Evolutionary conservation across 768 basidiomycete genomes (phyloP).

Genomic region (Mrakia gelida): DNA sequence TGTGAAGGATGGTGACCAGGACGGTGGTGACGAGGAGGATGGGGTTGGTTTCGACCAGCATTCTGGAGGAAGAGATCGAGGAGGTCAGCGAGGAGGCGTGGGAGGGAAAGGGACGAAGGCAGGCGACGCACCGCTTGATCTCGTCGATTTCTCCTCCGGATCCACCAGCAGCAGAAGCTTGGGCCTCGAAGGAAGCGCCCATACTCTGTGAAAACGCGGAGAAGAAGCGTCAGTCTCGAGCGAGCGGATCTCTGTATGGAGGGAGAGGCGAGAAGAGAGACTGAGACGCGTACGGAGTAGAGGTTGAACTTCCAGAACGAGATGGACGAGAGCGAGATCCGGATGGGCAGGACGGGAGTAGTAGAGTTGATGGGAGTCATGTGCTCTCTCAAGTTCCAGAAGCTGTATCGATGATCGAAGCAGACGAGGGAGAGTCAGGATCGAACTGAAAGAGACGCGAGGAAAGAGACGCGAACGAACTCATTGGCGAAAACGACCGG

Average conservation of each 20-base stretch:
- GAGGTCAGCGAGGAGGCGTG: slow-evolving; percentile 53
- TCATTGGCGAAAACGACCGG: slow-evolving; percentile 91
- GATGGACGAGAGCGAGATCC: slow-evolving; percentile 78
- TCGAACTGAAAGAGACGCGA: neutral
- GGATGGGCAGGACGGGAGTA: slow-evolving; percentile 69
- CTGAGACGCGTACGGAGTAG: slow-evolving; percentile 44
- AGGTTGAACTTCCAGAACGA: slow-evolving; percentile 65
- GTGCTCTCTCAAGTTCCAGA: slow-evolving; percentile 56
- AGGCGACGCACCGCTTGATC: slow-evolving; percentile 77
- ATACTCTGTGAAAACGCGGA: slow-evolving; percentile 45
- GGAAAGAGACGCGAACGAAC: neutral
- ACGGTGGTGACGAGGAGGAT: slow-evolving; percentile 81
- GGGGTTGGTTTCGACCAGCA: slow-evolving; percentile 49
- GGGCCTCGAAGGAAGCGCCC: slow-evolving; percentile 24
- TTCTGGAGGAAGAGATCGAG: slow-evolving; percentile 39
- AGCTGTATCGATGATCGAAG: slow-evolving; percentile 20
- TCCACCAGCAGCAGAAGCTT: slow-evolving; percentile 30
- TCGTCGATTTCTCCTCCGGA: slow-evolving; percentile 61
- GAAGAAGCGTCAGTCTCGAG: no score
- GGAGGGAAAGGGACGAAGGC: neutral
- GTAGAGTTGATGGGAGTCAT: slow-evolving; percentile 81
- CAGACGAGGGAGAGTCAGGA: neutral
- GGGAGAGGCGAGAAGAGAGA: no score
- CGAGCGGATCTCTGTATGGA: no score
- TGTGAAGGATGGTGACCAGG: slow-evolving; percentile 79